Conservation (phyloP, 2,329 filamentous ascomycete genomes). For the Phyllosticta citrichinensis region DNA sequence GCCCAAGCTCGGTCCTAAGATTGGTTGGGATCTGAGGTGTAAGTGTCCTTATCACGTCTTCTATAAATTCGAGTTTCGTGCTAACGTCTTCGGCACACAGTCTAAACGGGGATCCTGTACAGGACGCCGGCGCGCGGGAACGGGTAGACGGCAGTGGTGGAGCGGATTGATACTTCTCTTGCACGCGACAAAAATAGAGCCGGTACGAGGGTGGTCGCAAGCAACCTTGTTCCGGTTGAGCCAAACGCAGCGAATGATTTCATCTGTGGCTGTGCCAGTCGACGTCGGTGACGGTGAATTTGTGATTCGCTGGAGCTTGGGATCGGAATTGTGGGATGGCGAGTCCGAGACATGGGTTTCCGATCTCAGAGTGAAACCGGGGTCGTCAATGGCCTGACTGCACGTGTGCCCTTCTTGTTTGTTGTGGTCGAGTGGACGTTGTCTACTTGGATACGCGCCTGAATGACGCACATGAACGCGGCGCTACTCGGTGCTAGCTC, state of each 20-base stretch:
- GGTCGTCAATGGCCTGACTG: not conserved
- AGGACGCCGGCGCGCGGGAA: not conserved
- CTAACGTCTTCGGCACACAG: not conserved
- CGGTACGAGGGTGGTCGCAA: not conserved
- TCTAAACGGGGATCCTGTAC: not conserved
- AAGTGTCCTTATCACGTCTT: slow-evolving; percentile 17
- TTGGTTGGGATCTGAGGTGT: slow-evolving; percentile 60
- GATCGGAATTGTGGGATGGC: not conserved
- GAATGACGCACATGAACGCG: not conserved
- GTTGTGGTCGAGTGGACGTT: not conserved
- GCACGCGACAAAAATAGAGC: not conserved
- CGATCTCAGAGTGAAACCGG: not conserved
- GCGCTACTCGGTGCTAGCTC: not conserved
- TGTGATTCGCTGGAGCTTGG: not conserved
- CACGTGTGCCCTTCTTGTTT: not conserved
- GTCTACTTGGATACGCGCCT: not conserved
- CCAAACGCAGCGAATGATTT: not conserved
- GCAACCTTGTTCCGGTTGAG: not conserved
- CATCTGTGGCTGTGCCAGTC: not conserved
- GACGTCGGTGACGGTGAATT: not conserved
- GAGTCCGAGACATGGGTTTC: not conserved
- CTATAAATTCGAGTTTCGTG: not conserved
- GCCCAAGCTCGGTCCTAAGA: slow-evolving; percentile 77
- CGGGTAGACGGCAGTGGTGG: not conserved
- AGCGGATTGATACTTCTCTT: not conserved